Evolutionary conservation across 805 yeast species (phyloP).

Genomic region (Teunomyces gatunensis): DNA sequence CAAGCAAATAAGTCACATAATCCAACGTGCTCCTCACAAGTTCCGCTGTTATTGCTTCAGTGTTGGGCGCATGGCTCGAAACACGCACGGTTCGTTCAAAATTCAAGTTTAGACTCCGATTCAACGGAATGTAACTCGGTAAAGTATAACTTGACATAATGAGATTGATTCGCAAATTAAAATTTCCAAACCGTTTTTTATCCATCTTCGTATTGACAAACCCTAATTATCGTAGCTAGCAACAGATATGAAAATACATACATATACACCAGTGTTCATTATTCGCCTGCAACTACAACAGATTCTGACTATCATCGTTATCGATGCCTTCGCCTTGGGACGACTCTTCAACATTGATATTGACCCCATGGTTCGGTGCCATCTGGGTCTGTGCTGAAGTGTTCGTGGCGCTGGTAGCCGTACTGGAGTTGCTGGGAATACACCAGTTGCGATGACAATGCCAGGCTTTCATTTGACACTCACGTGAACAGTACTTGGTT

Average conservation of each 20-base stretch:
- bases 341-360: constrained; percentile 7
- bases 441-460: constrained; percentile 94
- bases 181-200: no score
- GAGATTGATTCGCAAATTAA: not conserved
- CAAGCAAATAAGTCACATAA: constrained; percentile 6
- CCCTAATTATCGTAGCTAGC: not conserved
- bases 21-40: constrained; percentile 2
- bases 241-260: no score
- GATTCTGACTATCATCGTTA: constrained; percentile 3
- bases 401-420: constrained; percentile 18
- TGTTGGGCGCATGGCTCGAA: constrained; percentile 1
- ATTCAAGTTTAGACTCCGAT: constrained; percentile 2
- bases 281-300: constrained; percentile 1
- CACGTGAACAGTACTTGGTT: constrained; percentile 90
- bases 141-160: not conserved
- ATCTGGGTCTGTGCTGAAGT: constrained; percentile 9
- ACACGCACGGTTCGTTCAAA: constrained; percentile 7
- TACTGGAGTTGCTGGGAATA: constrained; percentile 43
- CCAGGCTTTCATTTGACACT: constrained; percentile 93
- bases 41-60: constrained; percentile 3
- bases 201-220: not conserved
- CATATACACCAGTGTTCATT: no score
- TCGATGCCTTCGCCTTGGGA: constrained; percentile 5
- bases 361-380: constrained; percentile 2
- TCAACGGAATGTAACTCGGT: constrained; percentile 7